Conservation (phyloP, 352 stramenopile genomes). For the Pythium brassicae region DNA sequence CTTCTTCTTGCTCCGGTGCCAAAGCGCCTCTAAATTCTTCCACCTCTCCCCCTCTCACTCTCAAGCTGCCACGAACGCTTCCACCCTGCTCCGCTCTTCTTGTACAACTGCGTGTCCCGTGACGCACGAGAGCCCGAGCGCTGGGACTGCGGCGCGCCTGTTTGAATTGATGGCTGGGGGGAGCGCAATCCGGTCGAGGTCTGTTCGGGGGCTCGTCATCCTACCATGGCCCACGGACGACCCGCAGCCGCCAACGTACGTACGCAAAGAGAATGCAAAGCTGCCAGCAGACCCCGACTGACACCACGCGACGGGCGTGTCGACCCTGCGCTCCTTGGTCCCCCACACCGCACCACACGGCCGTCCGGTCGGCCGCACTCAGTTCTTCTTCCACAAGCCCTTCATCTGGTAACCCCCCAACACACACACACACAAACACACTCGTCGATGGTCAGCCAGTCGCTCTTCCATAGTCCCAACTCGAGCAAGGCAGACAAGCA, state of each 20-base stretch:
- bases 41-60: too few relatives aligned
- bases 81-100: background rate
- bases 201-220: background rate
- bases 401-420: slow-evolving; percentile 61
- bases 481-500: background rate
- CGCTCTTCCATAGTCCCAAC: background rate
- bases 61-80: background rate
- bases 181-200: background rate
- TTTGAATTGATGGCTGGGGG: too few relatives aligned
- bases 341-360: too few relatives aligned
- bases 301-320: too few relatives aligned
- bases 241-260: too few relatives aligned
- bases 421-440: too few relatives aligned
- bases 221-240: too few relatives aligned
- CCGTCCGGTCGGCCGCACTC: background rate
- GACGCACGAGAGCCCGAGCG: too few relatives aligned
- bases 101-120: slow-evolving; percentile 5
- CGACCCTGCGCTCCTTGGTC: too few relatives aligned
- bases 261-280: too few relatives aligned
- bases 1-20: background rate
- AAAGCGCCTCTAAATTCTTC: slow-evolving; percentile 7
- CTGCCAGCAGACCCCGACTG: too few relatives aligned
- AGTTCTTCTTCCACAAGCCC: slow-evolving; percentile 84
- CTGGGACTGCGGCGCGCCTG: too few relatives aligned
- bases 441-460: background rate